Conservation (phyloP, 1,139 yeast species). For the Geotrichum reessii region DNA sequence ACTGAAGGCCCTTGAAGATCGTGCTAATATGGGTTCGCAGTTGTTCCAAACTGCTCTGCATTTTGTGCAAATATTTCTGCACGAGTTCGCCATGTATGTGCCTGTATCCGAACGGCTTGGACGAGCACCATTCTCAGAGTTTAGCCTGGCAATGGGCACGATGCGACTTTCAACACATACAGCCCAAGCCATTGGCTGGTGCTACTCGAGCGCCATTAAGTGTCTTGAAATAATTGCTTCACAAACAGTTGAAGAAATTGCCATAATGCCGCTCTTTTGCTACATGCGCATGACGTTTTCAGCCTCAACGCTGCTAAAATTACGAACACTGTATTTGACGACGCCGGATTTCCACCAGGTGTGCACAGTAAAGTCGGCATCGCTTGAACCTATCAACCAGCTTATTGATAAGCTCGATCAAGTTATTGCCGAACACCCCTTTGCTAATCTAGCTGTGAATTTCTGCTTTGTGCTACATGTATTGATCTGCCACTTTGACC, state of each 20-base stretch:
- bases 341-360: slow-evolving; percentile 46
- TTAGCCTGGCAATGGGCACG: slow-evolving; percentile 30
- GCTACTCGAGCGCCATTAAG: slow-evolving; percentile 24
- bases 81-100: slow-evolving; percentile 50
- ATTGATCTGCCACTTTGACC: slow-evolving; percentile 30
- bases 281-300: slow-evolving; percentile 63
- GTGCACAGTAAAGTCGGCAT: slow-evolving; percentile 44
- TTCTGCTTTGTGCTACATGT: slow-evolving; percentile 29
- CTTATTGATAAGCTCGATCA: slow-evolving; percentile 36
- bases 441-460: slow-evolving; percentile 28
- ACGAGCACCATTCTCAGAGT: slow-evolving; percentile 37
- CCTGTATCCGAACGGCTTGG: slow-evolving; percentile 28
- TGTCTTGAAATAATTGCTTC: slow-evolving; percentile 23
- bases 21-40: slow-evolving; percentile 1
- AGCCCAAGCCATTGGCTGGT: slow-evolving; percentile 25
- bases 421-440: slow-evolving; percentile 25
- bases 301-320: slow-evolving; percentile 57
- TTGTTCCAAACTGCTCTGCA: slow-evolving; percentile 27
- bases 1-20: slow-evolving; percentile 11
- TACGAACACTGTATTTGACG: slow-evolving; percentile 52
- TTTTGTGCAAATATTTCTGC: slow-evolving; percentile 68
- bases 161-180: slow-evolving; percentile 24
- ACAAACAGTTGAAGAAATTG: slow-evolving; percentile 31
- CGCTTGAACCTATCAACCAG: slow-evolving; percentile 43
- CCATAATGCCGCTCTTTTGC: slow-evolving; percentile 56